Conservation (phyloP, 306 rosid species). For the Gleditsia sinensis region DNA sequence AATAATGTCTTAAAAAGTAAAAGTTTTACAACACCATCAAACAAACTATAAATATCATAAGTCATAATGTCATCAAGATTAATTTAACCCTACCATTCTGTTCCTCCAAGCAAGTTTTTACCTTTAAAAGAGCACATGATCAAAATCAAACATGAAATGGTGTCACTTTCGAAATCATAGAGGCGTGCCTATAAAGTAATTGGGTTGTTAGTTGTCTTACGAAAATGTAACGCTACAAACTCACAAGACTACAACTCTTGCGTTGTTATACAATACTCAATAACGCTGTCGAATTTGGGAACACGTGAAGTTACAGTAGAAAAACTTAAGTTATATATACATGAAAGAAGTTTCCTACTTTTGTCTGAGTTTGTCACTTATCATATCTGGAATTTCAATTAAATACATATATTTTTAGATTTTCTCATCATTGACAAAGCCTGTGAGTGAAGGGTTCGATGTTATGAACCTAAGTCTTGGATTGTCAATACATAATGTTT, state of each 20-base stretch:
- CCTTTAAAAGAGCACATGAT: neutral
- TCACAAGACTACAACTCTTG: conserved; percentile 2
- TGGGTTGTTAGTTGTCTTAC: neutral
- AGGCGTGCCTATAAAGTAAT: neutral
- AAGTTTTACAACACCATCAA: too few species aligned
- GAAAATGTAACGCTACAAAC: neutral
- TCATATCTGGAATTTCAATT: too few species aligned
- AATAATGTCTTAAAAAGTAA: too few species aligned
- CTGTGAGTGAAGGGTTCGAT: neutral
- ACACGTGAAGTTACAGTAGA: neutral
- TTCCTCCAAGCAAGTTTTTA: too few species aligned
- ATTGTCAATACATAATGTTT: too few species aligned
- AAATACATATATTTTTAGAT: too few species aligned
- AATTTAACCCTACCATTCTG: too few species aligned
- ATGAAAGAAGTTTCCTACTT: neutral
- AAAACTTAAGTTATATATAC: neutral
- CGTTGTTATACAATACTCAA: neutral
- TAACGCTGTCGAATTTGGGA: neutral
- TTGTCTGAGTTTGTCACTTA: neutral
- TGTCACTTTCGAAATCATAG: neutral
- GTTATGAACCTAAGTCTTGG: too few species aligned
- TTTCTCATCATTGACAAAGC: neutral
- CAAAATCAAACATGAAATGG: neutral
- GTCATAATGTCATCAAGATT: too few species aligned
- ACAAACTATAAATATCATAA: too few species aligned